Base-by-base conservation (phyloP, 2,329 filamentous ascomycete genomes). In the Sporothrix pallida region DNA sequence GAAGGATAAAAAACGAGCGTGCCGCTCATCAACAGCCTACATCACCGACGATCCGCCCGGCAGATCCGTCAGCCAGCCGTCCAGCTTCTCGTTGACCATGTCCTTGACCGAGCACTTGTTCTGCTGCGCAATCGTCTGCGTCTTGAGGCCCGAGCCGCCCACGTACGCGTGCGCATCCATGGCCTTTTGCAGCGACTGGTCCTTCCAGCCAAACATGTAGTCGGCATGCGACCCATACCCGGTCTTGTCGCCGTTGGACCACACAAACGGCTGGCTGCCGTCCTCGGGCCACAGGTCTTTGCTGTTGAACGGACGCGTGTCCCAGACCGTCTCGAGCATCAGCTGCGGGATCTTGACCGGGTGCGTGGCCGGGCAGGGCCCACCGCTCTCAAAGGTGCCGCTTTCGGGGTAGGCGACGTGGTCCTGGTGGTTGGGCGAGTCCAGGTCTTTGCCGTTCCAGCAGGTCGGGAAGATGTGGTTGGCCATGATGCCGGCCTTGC, bases 401-500 rank as follows among this genome's bases (percentile, higher is more conserved):
- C 60, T 63, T 17, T 20, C 81, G 78, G 81, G 80, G 79, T 86
- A 87, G 23, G 72, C 37, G 4, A 74, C 70, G 58, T 75, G 74
- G 65, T 37, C 70, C 72, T 74, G 70, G 79, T 87, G 84, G 77
- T 87, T 82, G 0, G 80, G 71, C 8, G 82, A 80, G 76, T 87
- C 85, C 58, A 84, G 75, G 75, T 86, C 81, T 56, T 81, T 80
- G 52, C 86, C 86, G 74, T 88, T 81, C 86, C 86, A 88, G 56
- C 75, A 78, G 13, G 81, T 83, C n/a, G 84, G 85, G 80, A 86
- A 85, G 20, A 83, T 81, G 74, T 83, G 82, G 65, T 83, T 79
- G 52, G 82, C 81, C 81, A 84, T 84, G 75, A 84, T 83, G 37
- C 83, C 83, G 8, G 80, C 82, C 3, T 77, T 77, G 75, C 84